Percentiles rank a stretch among this genome's conserved stretches.
phyloP scores from a whole-genome alignment of 257 asterid species.

The Ilex asprella region DNA sequence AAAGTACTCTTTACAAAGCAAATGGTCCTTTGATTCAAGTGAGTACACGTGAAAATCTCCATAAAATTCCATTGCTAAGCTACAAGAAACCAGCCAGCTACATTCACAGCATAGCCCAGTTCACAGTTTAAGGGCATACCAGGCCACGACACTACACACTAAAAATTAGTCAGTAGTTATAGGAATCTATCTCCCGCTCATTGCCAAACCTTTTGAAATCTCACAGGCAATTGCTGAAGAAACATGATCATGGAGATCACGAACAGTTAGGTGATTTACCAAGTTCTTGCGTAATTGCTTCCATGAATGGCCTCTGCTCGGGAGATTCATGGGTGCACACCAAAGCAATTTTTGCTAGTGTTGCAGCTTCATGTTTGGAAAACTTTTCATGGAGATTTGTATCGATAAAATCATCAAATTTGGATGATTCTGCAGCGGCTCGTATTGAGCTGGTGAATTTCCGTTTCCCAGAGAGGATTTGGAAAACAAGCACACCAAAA shows the following conservation, averaged over 20 bases:
- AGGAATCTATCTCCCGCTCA: too few species aligned
- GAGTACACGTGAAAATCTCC: conserved; percentile 14
- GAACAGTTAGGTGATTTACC: conserved; percentile 12
- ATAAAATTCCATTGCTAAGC: neutral
- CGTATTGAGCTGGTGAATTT: conserved; percentile 40
- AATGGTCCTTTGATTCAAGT: conserved; percentile 11
- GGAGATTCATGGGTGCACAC: conserved; percentile 59
- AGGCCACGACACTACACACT: too few species aligned
- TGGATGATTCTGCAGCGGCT: conserved; percentile 45
- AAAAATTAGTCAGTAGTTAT: too few species aligned
- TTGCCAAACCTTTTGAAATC: conserved; percentile 7
- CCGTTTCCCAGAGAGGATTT: conserved; percentile 70
- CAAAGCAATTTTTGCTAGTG: conserved; percentile 50
- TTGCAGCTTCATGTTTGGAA: conserved; percentile 43
- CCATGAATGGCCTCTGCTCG: conserved; percentile 71
- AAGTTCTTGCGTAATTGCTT: conserved; percentile 37
- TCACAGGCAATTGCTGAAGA: conserved; percentile 1
- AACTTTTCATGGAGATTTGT: conserved; percentile 47
- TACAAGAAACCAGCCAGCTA: neutral
- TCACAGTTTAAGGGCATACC: neutral
- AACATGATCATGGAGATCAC: conserved; percentile 4
- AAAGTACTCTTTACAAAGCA: conserved; percentile 7
- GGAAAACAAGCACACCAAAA: conserved; percentile 78
- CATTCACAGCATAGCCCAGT: conserved; percentile 24
- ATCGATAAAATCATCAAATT: conserved; percentile 53